Percentiles rank a stretch among this genome's conserved stretches.
Conservation (phyloP, 495 filamentous ascomycete species). For the Podospora didyma region DNA sequence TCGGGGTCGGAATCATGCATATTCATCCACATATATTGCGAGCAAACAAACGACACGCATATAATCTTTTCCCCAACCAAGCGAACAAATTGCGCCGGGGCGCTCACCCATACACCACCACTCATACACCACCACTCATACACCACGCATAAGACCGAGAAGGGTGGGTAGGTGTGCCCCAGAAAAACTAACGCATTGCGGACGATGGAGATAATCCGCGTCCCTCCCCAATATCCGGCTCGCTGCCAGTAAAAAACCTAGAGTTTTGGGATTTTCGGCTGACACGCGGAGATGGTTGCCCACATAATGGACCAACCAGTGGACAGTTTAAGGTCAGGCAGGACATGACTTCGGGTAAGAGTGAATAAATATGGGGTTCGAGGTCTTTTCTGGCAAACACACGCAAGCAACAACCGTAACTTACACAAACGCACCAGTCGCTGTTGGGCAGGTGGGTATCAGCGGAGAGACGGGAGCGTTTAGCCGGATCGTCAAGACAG, state of each 20-base stretch:
- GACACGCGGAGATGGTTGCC: too few species aligned
- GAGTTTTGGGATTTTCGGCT: not conserved
- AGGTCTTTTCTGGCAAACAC: too few species aligned
- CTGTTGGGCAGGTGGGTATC: not conserved
- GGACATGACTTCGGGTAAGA: too few species aligned
- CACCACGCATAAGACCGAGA: not conserved
- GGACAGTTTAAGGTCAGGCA: too few species aligned
- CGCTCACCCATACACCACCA: too few species aligned
- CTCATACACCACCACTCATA: too few species aligned
- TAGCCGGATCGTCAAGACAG: not conserved
- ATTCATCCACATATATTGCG: slow-evolving; percentile 5
- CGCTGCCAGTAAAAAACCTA: not conserved
- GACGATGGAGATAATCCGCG: not conserved
- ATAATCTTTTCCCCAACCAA: not conserved
- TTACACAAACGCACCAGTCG: too few species aligned
- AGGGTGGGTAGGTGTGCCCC: not conserved
- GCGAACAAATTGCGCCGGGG: not conserved
- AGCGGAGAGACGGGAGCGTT: not conserved
- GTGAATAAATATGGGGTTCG: too few species aligned
- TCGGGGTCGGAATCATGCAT: not conserved
- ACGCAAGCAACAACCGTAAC: too few species aligned
- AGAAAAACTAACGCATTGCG: not conserved
- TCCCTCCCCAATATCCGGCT: not conserved
- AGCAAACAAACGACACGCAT: not conserved
- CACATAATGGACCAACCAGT: too few species aligned